Evolutionary conservation across 768 basidiomycete genomes (phyloP).

Genomic region (Leccinum ochraceum): DNA sequence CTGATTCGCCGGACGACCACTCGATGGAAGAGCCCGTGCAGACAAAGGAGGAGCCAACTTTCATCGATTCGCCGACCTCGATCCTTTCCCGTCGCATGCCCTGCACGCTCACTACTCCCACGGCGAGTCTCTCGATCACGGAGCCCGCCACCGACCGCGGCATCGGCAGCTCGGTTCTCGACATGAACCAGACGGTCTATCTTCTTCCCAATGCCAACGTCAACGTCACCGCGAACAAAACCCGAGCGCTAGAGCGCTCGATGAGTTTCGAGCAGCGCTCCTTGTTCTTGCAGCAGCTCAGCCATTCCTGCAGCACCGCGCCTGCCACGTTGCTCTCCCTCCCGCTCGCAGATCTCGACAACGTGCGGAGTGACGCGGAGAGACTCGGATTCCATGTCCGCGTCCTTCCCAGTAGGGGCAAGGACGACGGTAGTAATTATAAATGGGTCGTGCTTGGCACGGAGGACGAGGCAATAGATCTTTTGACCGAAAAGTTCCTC

Average conservation of each 20-base stretch:
- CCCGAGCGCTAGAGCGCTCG: constrained; percentile 41
- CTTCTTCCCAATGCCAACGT: constrained; percentile 19
- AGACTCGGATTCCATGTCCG: constrained; percentile 46
- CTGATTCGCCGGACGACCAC: constrained; percentile 30
- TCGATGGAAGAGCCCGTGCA: constrained; percentile 33
- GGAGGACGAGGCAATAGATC: constrained; percentile 47
- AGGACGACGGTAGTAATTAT: constrained; percentile 21
- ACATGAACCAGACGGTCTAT: constrained; percentile 30
- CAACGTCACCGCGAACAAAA: constrained; percentile 10
- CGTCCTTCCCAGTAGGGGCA: constrained; percentile 34
- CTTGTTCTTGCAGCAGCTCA: constrained; percentile 48
- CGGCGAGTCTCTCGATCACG: constrained; percentile 35
- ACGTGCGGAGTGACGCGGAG: constrained; percentile 41
- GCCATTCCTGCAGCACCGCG: constrained; percentile 33
- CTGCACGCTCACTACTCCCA: constrained; percentile 53
- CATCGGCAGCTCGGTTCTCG: constrained; percentile 24
- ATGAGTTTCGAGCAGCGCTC: constrained; percentile 57
- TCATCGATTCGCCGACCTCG: neutral
- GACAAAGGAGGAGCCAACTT: constrained; percentile 2
- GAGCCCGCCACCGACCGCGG: constrained; percentile 36
- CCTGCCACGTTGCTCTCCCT: constrained; percentile 52
- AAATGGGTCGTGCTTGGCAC: constrained; percentile 56
- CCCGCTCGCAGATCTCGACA: constrained; percentile 44
- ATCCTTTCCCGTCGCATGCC: constrained; percentile 50
- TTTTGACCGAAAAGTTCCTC: constrained; percentile 27